Conservation (phyloP, 768 basidiomycete species). For the Pleurotus salmoneostramineus region DNA sequence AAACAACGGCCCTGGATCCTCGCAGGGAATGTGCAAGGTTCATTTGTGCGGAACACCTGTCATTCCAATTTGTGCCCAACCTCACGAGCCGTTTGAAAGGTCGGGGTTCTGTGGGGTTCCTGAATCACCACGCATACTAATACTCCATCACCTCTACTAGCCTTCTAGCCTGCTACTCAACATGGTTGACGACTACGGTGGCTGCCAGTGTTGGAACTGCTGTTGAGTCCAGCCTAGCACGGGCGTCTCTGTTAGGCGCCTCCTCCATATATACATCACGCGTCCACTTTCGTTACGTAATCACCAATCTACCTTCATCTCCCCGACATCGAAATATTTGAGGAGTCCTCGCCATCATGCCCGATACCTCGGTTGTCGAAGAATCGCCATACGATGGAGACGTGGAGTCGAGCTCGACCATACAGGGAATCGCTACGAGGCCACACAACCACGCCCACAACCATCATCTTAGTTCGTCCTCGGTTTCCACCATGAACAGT, state of each 20-base stretch:
- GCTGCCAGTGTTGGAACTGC: too few relatives aligned
- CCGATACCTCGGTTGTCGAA: slow-evolving; percentile 63
- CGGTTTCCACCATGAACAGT: slow-evolving; percentile 39
- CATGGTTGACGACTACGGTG: too few relatives aligned
- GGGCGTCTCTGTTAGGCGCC: not conserved
- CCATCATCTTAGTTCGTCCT: slow-evolving; percentile 30
- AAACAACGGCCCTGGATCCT: too few relatives aligned
- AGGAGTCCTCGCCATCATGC: slow-evolving; percentile 50
- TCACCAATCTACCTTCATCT: slow-evolving; percentile 12
- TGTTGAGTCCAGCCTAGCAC: not conserved
- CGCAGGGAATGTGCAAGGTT: too few relatives aligned
- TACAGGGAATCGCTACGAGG: slow-evolving; percentile 23
- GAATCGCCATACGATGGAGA: slow-evolving; percentile 92
- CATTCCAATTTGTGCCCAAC: too few relatives aligned
- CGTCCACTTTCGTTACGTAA: too few relatives aligned
- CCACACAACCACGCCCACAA: slow-evolving; percentile 29
- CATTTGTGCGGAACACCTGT: too few relatives aligned
- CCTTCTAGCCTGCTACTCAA: too few relatives aligned
- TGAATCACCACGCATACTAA: too few relatives aligned
- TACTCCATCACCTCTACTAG: too few relatives aligned
- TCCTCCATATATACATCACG: not conserved
- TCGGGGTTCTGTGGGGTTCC: too few relatives aligned
- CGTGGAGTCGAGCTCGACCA: slow-evolving; percentile 74
- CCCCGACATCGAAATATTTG: slow-evolving; percentile 39
- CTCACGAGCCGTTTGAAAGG: too few relatives aligned